These are phyloP conservation scores for Penicillium robsamsonii DNA, from an alignment of 495 filamentous ascomycete species.

Conservation along the genomic window DNA sequence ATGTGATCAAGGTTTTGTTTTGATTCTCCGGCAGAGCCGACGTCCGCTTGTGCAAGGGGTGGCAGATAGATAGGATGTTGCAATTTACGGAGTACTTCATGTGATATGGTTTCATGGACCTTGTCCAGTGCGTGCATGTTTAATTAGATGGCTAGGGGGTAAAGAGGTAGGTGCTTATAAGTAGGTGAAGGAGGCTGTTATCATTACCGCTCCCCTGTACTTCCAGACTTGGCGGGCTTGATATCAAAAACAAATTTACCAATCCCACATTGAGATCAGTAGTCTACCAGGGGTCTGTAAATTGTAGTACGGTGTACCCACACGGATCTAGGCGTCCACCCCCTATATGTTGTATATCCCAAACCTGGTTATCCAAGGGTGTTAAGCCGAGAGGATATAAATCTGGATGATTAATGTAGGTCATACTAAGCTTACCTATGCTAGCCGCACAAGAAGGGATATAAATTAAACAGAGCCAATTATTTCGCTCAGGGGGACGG, in stretches of 20 bases:
- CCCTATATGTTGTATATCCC: background rate
- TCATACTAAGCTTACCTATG: slow-evolving; percentile 1
- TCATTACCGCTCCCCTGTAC: background rate
- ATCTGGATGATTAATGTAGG: background rate
- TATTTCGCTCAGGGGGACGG: background rate
- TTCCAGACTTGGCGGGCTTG: background rate
- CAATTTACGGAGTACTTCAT: background rate
- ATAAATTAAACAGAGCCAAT: slow-evolving; percentile 1
- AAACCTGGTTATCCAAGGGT: background rate
- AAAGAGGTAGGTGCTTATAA: background rate
- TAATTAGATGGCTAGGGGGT: slow-evolving; percentile 1
- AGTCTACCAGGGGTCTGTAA: background rate
- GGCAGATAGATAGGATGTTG: slow-evolving; percentile 20
- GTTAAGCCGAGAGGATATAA: background rate
- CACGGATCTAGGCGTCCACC: background rate
- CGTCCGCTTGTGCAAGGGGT: slow-evolving; percentile 21
- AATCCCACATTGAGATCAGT: background rate
- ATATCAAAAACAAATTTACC: slow-evolving; percentile 1
- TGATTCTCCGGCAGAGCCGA: slow-evolving; percentile 9
- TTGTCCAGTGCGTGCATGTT: background rate
- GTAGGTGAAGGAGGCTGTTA: slow-evolving; percentile 1
- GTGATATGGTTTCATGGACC: slow-evolving; percentile 4
- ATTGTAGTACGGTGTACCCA: background rate
- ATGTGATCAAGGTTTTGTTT: slow-evolving; percentile 12
- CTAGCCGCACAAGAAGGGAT: slow-evolving; percentile 1